A percentile compares a stretch with the other conserved stretches of the same genome.
These are phyloP conservation scores for Plasmodium coatneyi DNA, from an alignment of 169 alveolate genomes.

Conservation along the genomic window DNA sequence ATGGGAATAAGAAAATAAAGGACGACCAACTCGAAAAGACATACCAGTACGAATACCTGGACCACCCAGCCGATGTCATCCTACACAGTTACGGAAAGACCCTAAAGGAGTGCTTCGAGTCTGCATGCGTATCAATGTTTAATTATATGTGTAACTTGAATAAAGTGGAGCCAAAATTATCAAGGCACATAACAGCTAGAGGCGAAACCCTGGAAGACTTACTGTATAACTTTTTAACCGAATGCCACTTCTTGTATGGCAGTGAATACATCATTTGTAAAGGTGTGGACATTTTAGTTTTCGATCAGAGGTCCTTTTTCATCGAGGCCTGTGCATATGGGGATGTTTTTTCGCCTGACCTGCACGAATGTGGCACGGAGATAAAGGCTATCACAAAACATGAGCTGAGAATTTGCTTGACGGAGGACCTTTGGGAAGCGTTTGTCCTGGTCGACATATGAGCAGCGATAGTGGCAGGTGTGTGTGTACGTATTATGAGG, in stretches of 20 bases:
- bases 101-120: constrained; percentile 75
- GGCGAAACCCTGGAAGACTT: constrained; percentile 57
- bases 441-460: constrained; percentile 61
- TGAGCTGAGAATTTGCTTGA: constrained; percentile 57
- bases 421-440: constrained; percentile 18
- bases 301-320: constrained; percentile 16
- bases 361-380: constrained; percentile 82
- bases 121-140: constrained; percentile 76
- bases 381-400: constrained; percentile 85
- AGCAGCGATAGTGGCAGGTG: background rate
- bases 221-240: constrained; percentile 76
- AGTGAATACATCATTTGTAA: constrained; percentile 80
- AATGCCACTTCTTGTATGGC: constrained; percentile 80
- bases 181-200: constrained; percentile 15
- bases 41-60: constrained; percentile 77
- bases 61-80: constrained; percentile 85
- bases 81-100: constrained; percentile 76
- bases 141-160: constrained; percentile 79
- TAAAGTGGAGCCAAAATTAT: constrained; percentile 50
- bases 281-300: constrained; percentile 22
- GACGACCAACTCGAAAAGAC: background rate
- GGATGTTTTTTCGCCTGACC: constrained; percentile 57
- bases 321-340: constrained; percentile 76
- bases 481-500: background rate
- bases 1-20: background rate